A percentile compares a stretch with the other conserved stretches of the same genome.
These are phyloP conservation scores for Chaetomiaceae sp. DNA, from an alignment of 2,329 filamentous ascomycete species.

Conservation along the genomic window DNA sequence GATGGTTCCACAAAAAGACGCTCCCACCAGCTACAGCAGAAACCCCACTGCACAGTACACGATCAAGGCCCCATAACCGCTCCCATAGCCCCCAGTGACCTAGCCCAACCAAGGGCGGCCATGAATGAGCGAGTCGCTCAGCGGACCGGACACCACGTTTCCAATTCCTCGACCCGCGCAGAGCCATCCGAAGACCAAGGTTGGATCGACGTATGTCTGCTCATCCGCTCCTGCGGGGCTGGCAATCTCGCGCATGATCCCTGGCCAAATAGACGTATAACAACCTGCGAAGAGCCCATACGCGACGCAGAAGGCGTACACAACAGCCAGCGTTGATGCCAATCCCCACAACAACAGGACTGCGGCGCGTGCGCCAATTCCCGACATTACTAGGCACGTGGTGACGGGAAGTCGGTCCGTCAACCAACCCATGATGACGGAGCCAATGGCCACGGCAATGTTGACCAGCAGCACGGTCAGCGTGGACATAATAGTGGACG, in stretches of 20 bases:
- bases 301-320: slow-evolving; percentile 56
- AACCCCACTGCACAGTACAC: slow-evolving; percentile 52
- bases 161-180: slow-evolving; percentile 57
- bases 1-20: background rate
- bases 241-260: slow-evolving; percentile 45
- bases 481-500: slow-evolving; percentile 45
- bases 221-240: slow-evolving; percentile 25
- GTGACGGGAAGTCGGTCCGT: slow-evolving; percentile 50
- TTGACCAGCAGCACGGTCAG: slow-evolving; percentile 59
- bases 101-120: slow-evolving; percentile 42
- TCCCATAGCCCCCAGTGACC: slow-evolving; percentile 42
- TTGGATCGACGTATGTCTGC: slow-evolving; percentile 36
- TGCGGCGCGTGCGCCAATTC: slow-evolving; percentile 49
- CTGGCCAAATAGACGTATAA: slow-evolving; percentile 60
- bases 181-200: slow-evolving; percentile 54
- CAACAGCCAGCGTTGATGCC: slow-evolving; percentile 45
- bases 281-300: slow-evolving; percentile 64
- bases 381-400: slow-evolving; percentile 54
- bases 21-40: slow-evolving; percentile 39
- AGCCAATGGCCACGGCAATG: slow-evolving; percentile 54
- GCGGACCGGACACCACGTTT: slow-evolving; percentile 52
- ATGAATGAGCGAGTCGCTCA: slow-evolving; percentile 49
- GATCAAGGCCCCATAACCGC: slow-evolving; percentile 49
- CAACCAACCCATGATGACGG: slow-evolving; percentile 54
- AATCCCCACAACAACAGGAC: slow-evolving; percentile 60